Conservation (phyloP, 2,329 filamentous ascomycete species). For the Coniosporium tulheliwenetii region DNA sequence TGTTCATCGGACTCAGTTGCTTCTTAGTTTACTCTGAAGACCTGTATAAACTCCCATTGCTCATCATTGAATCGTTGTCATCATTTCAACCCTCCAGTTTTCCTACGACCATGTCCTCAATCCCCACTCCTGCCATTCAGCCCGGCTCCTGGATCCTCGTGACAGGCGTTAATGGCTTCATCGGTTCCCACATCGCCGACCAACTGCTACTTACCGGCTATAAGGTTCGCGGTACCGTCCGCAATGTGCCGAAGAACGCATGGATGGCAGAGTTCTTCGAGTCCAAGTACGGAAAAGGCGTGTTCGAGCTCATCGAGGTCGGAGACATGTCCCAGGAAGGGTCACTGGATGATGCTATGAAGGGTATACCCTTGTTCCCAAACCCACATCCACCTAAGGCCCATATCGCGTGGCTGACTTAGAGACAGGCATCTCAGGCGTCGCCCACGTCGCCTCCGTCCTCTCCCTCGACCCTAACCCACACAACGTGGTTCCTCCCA, state of each 20-base stretch:
- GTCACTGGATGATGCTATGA: constrained; percentile 23
- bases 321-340: constrained; percentile 20
- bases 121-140: too few species aligned
- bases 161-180: constrained; percentile 13
- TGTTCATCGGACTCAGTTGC: too few species aligned
- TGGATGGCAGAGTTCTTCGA: constrained; percentile 10
- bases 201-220: constrained; percentile 12
- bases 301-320: constrained; percentile 24
- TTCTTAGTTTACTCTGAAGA: too few species aligned
- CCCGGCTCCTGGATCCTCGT: constrained; percentile 11
- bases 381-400: too few species aligned
- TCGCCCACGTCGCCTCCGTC: constrained; percentile 32
- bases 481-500: constrained; percentile 25
- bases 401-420: too few species aligned
- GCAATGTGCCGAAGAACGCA: constrained; percentile 8
- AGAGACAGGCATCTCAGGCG: constrained; percentile 16
- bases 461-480: constrained; percentile 22
- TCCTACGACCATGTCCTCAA: too few species aligned
- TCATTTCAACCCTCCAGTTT: too few species aligned
- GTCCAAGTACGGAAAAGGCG: constrained; percentile 10
- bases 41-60: too few species aligned
- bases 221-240: constrained; percentile 12
- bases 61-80: too few species aligned
- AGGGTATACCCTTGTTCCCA: constrained; percentile 6
- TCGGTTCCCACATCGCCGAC: constrained; percentile 12